Percentiles rank a stretch among this genome's conserved stretches.
These are phyloP conservation scores for Tolypocladium ovalisporum DNA, from an alignment of 2,329 filamentous ascomycete species.

Conservation along the genomic window DNA sequence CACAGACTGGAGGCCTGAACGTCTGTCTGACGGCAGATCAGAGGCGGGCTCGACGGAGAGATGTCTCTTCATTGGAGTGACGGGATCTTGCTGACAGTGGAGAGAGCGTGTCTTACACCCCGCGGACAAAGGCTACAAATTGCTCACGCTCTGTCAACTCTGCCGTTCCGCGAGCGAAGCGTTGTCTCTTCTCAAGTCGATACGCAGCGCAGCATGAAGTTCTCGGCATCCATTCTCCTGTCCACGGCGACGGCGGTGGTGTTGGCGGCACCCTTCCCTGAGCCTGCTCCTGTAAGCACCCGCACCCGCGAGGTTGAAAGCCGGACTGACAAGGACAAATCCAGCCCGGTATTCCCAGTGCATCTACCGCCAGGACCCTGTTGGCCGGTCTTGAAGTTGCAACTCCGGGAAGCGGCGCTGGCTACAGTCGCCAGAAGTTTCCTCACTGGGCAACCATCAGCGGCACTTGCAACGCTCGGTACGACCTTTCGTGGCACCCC, in stretches of 20 bases:
- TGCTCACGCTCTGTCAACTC: not conserved
- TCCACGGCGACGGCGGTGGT: constrained; percentile 12
- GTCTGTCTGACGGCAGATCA: not conserved
- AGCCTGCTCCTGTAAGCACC: constrained; percentile 14
- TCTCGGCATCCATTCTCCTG: constrained; percentile 15
- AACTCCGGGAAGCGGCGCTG: constrained; percentile 38
- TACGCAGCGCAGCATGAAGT: constrained; percentile 15
- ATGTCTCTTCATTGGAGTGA: not conserved
- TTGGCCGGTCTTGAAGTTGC: constrained; percentile 49
- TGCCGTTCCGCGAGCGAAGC: not conserved
- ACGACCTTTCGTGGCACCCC: constrained; percentile 3
- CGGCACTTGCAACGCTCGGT: constrained; percentile 59
- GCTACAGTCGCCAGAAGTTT: constrained; percentile 58
- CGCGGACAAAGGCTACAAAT: not conserved
- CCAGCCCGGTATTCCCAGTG: constrained; percentile 52
- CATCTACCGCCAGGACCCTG: constrained; percentile 42
- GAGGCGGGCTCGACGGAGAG: not conserved
- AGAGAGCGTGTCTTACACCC: not conserved
- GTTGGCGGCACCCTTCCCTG: constrained; percentile 15
- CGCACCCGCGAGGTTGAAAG: not conserved
- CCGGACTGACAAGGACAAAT: not conserved
- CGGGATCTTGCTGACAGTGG: no score
- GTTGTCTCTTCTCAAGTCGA: not conserved
- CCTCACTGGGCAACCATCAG: constrained; percentile 58
- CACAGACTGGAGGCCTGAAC: not conserved